Percentiles rank a stretch among this genome's conserved stretches.
Conservation (phyloP, 2,329 filamentous ascomycete genomes). For the Mycocentrospora acerina region DNA sequence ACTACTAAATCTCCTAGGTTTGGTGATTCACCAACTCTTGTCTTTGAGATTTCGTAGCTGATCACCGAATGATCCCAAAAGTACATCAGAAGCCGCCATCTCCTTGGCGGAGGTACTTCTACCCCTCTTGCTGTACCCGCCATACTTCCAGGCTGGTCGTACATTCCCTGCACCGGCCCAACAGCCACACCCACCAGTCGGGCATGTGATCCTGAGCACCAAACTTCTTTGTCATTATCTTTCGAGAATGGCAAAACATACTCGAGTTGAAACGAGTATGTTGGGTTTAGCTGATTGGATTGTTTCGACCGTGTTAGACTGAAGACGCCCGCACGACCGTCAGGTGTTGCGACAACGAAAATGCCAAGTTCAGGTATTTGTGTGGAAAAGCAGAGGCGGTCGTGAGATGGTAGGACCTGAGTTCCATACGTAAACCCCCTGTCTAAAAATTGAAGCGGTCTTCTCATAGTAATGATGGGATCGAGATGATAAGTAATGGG, state of each 20-base stretch:
- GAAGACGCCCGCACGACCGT: conserved; percentile 65
- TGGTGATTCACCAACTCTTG: conserved; percentile 7
- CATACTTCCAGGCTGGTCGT: conserved; percentile 18
- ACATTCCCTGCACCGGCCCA: conserved; percentile 59
- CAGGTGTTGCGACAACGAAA: conserved; percentile 66
- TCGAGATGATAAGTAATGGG: conserved; percentile 1
- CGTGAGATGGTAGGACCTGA: conserved; percentile 12
- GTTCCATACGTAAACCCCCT: too few relatives aligned
- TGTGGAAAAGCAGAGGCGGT: conserved; percentile 63
- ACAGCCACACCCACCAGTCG: conserved; percentile 68
- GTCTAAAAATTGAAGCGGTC: conserved; percentile 27
- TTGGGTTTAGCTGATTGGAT: conserved; percentile 32
- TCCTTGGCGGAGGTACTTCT: conserved; percentile 23
- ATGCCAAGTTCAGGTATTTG: conserved; percentile 71
- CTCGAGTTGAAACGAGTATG: conserved; percentile 57
- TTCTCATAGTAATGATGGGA: conserved; percentile 40
- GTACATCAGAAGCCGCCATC: conserved; percentile 70
- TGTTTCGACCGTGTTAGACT: conserved; percentile 54
- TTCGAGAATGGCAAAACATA: conserved; percentile 53
- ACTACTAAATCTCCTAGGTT: conserved; percentile 27
- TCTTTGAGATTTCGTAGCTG: conserved; percentile 64
- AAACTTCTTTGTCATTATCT: conserved; percentile 7
- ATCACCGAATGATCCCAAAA: conserved; percentile 70
- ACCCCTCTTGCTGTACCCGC: conserved; percentile 29
- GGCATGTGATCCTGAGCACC: conserved; percentile 5